Percentiles rank a stretch among this genome's conserved stretches.
These are phyloP conservation scores for Phellinidium pouzarii DNA, from an alignment of 1,284 basidiomycete genomes.

Conservation along the genomic window DNA sequence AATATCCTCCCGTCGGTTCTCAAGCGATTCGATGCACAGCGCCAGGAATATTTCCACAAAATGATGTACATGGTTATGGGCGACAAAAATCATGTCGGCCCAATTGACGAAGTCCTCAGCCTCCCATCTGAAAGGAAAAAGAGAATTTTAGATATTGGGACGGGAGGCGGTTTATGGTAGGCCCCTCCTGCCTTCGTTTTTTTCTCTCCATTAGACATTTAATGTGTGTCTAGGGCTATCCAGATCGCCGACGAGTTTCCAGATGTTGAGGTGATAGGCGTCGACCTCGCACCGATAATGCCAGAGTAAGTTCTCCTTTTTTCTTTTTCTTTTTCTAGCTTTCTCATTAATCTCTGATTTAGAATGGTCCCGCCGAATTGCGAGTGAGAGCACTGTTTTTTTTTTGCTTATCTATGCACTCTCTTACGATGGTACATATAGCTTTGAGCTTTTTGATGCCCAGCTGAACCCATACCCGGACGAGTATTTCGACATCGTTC, in stretches of 20 bases:
- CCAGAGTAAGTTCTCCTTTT: constrained; percentile 50
- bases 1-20: not conserved
- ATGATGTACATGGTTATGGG: constrained; percentile 58
- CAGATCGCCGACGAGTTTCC: constrained; percentile 66
- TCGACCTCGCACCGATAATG: constrained; percentile 65
- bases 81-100: constrained; percentile 57
- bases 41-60: constrained; percentile 53
- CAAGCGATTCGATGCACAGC: constrained; percentile 34
- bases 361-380: constrained; percentile 58
- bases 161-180: constrained; percentile 54
- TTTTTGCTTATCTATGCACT: not conserved
- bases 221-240: constrained; percentile 41
- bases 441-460: constrained; percentile 62
- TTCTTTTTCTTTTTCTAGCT: too few relatives aligned
- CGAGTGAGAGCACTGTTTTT: constrained; percentile 43
- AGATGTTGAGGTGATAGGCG: constrained; percentile 54
- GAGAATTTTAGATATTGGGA: constrained; percentile 59
- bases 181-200: constrained; percentile 18
- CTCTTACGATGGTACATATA: constrained; percentile 23
- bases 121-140: constrained; percentile 27
- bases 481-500: constrained; percentile 56
- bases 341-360: not conserved
- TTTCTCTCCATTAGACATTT: too few relatives aligned
- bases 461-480: constrained; percentile 53
- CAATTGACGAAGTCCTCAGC: constrained; percentile 44